phyloP scores from a whole-genome alignment of 2,329 filamentous ascomycete genomes.

The Trichoderma brevicompactum region DNA sequence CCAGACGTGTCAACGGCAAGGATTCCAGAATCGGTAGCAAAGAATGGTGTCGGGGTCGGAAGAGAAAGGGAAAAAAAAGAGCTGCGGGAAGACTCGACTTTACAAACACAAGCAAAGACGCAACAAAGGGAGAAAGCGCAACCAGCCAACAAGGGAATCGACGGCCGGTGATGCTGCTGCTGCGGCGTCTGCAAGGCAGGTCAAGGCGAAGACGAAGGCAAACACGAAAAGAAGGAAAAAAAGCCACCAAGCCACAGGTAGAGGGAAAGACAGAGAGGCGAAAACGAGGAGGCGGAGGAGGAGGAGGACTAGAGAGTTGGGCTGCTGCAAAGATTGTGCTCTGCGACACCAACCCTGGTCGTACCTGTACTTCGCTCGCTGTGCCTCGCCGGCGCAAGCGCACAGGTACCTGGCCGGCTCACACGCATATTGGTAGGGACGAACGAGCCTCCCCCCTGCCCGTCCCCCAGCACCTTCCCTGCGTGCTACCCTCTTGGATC shows the following conservation, averaged over 20 bases:
- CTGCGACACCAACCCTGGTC: slow-evolving; percentile 24
- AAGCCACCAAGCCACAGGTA: slow-evolving; percentile 26
- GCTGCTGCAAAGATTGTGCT: slow-evolving; percentile 15
- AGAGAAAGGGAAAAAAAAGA: slow-evolving; percentile 11
- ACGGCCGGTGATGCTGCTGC: slow-evolving; percentile 17
- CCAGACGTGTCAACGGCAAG: slow-evolving; percentile 40
- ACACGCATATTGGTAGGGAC: slow-evolving; percentile 5
- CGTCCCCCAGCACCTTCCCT: slow-evolving; percentile 15
- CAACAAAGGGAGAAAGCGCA: slow-evolving; percentile 24
- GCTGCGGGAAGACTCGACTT: slow-evolving; percentile 20
- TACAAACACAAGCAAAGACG: slow-evolving; percentile 25
- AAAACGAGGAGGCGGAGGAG: slow-evolving; percentile 29
- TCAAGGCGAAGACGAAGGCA: slow-evolving; percentile 23
- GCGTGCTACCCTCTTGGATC: not conserved
- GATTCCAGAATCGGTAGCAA: slow-evolving; percentile 37
- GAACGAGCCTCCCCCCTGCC: slow-evolving; percentile 15
- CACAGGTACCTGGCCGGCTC: slow-evolving; percentile 14
- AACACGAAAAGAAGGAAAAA: slow-evolving; percentile 31
- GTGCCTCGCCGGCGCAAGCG: not conserved
- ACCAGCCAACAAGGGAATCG: slow-evolving; percentile 23
- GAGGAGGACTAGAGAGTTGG: slow-evolving; percentile 22
- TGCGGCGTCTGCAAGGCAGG: slow-evolving; percentile 24
- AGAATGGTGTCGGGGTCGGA: slow-evolving; percentile 27
- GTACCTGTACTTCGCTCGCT: not conserved
- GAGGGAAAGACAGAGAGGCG: slow-evolving; percentile 25